Base-by-base conservation (phyloP, 2,329 filamentous ascomycete species). In the Aureobasidium musti region DNA sequence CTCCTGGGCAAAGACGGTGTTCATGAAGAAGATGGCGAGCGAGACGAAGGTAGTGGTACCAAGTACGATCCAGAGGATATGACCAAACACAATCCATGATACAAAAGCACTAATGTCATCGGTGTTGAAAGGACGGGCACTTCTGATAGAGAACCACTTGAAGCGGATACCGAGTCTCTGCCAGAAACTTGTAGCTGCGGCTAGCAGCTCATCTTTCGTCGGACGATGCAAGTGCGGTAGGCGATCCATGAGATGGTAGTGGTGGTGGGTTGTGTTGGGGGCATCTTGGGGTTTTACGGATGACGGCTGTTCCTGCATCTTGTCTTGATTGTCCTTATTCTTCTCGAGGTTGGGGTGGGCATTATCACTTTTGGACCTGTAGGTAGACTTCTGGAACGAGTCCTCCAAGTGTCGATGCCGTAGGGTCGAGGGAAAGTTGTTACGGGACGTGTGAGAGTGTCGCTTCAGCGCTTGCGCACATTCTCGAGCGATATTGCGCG, bases 21-120 rank as follows among this genome's bases (percentile, higher is more conserved):
- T 99, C 74, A 98, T 91, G 10, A 91, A 87, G 71, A 97, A 86
- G 65, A 99, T 96, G 21, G 94, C 80, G 65, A 98, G 81, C 5
- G 94, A 97, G 77, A 98, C 92, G 78, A 99, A 99, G 0, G 95
- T 98, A 0, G 95, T 99, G 0, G 95, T 99, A 64, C 95, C 95
- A 35, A 98, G 84, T n/a, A 98, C 84, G 72, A 99, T 87, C 95
- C 95, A 99, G 13, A 97, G 86, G 10, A 99, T 82, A 77, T 99
- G 95, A 0, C 94, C 95, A 64, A 97, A 84, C 69, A 98, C 85
- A 69, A 99, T 90, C 94, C 94, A 98, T 2, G 95, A 98, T 63
- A 92, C 87, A 69, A 99, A 94, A 4, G 95, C 95, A 53, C 92
- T 91, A 82, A 97, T 97, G 79, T 99, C 95, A 77, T 99, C 95